Conservation (phyloP, 176 grass and related monocot species). For the Phoenix dactylifera region DNA sequence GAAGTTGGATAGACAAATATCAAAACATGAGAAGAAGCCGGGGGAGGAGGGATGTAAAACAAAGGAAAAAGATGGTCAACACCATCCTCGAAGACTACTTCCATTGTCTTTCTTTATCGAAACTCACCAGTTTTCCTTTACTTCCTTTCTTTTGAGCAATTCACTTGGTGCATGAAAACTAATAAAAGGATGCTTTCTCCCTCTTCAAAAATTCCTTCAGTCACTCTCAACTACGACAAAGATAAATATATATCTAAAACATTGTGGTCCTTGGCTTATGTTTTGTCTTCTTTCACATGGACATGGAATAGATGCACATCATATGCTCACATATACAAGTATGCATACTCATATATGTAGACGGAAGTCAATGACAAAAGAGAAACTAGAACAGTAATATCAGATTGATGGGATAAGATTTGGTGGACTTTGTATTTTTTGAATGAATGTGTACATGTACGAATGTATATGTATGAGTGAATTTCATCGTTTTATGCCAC, state of each 20-base stretch:
- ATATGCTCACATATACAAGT: no score
- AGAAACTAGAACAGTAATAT: no score
- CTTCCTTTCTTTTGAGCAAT: constrained; percentile 24
- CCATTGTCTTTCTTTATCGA: constrained; percentile 86
- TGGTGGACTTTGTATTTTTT: no score
- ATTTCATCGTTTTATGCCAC: no score
- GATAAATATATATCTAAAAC: not conserved
- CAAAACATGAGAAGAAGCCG: constrained; percentile 22
- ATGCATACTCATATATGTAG: no score
- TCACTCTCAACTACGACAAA: constrained; percentile 2
- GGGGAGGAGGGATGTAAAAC: constrained; percentile 22
- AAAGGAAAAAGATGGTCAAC: constrained; percentile 46
- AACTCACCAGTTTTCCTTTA: constrained; percentile 42
- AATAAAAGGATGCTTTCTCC: constrained; percentile 39
- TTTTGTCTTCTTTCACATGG: no score
- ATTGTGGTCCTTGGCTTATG: not conserved
- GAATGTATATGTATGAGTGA: no score
- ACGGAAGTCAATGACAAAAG: no score
- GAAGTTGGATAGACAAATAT: not conserved
- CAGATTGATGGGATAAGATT: no score
- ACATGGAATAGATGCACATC: no score
- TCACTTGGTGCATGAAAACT: constrained; percentile 23
- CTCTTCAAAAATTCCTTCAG: constrained; percentile 31
- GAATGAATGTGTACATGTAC: no score
- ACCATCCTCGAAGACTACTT: constrained; percentile 48